Evolutionary conservation across 1,284 basidiomycete species (phyloP), one percentile per base, ranked within the genome.

Genomic region (Inonotus obliquus): DNA sequence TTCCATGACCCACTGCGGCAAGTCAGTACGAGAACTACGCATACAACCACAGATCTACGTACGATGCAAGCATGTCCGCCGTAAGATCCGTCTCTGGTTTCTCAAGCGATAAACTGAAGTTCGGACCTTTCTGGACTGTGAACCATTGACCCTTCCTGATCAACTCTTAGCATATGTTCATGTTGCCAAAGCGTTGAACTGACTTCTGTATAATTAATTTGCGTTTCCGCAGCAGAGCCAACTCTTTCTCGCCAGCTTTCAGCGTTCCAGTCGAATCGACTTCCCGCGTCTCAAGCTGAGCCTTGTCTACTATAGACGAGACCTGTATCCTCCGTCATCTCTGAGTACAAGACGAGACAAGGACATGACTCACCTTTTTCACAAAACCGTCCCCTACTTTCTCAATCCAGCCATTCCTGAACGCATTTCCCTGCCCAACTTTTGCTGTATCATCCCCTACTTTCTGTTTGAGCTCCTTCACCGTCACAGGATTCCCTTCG

Each of bases 41-140:
- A 52, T 52, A 19, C 27, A 35, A 25, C 4, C n/a, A 32, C 7
- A 5, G 19, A 19, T 61, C n/a, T 29, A 67, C 67, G 72, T 69
- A 95, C 94, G 90, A 91, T 65, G 87, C 82, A 51, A 99, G 80
- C 92, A 99, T 96, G 64, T 99, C 97, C 7, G 85, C 91, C 0
- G 96, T 98, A 57, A 99, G 79, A 77, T 99, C 97, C 11, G 97
- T 99, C 76, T 99, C 96, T n/a, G 89, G 90, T 76, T 97, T 98
- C 60, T 90, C 88, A n/a, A 92, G 91, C 17, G 92, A 94, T 3
- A 92, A 93, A 70, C 92, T 92, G 79, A 98, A 99, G 62, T 87
- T 81, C 2, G 86, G 69, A 1, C 97, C 97, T 75, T 97, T 98
- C 29, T 80, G 76, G 23, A 97, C 89, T 17, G 87, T 85, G 79